A percentile compares a stretch with the other conserved stretches of the same genome.
Conservation (phyloP, 1,284 basidiomycete species). For the Trichosporon sp. region DNA sequence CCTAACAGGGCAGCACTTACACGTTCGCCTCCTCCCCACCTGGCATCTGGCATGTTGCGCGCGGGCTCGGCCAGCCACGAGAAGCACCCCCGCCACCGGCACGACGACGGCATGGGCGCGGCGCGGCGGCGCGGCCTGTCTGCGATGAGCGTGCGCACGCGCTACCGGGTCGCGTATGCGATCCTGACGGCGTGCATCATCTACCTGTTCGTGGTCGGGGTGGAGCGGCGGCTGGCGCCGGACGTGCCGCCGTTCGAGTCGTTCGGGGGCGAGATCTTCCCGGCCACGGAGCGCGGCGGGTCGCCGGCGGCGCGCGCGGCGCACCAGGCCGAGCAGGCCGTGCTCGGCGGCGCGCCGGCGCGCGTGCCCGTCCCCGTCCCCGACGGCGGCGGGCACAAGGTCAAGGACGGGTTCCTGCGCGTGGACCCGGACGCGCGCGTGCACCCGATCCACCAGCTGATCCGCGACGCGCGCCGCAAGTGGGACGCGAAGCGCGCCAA, state of each 20-base stretch:
- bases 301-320: not conserved
- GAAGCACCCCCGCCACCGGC: not conserved
- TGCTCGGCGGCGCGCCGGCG: not conserved
- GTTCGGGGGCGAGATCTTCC: not conserved
- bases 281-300: not conserved
- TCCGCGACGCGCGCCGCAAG: constrained; percentile 52
- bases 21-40: not conserved
- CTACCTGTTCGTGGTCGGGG: not conserved
- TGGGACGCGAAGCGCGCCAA: constrained; percentile 56
- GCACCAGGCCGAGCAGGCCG: not conserved
- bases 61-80: not conserved
- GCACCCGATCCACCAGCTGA: constrained; percentile 58
- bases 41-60: not conserved
- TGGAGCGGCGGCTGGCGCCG: not conserved
- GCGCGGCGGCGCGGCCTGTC: not conserved
- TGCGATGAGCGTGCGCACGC: not conserved
- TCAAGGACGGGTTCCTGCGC: constrained; percentile 27
- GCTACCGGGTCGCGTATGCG: not conserved
- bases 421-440: constrained; percentile 23
- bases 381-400: constrained; percentile 15
- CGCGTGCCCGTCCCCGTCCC: not conserved
- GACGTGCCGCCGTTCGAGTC: not conserved
- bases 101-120: not conserved
- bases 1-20: not conserved
- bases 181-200: not conserved